Conservation (phyloP, 108 stramenopile genomes). For the Discostella stelligeroides region DNA sequence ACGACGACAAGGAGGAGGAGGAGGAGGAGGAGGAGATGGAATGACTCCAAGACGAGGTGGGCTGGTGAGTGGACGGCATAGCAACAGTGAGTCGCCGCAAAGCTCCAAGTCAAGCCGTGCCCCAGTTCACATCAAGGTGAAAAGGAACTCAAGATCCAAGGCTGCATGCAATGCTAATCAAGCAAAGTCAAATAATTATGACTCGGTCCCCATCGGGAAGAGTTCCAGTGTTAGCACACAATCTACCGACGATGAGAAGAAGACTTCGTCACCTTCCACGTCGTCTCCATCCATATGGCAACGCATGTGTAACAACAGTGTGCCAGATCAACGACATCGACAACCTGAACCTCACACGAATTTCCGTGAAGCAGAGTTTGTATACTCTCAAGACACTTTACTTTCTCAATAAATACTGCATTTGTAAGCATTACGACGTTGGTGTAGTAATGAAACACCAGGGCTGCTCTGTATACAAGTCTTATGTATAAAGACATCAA, state of each 20-base stretch:
- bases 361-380: slow-evolving; percentile 3
- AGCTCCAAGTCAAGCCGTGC: background rate
- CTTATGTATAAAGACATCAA: background rate
- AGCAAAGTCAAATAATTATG: background rate
- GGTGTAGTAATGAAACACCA: too few relatives aligned
- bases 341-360: background rate
- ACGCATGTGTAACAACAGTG: background rate
- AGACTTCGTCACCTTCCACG: background rate
- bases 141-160: background rate
- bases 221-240: slow-evolving; percentile 6
- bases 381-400: background rate
- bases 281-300: too few relatives aligned
- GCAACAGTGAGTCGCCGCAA: background rate
- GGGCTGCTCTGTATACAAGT: background rate
- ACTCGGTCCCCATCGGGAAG: slow-evolving; percentile 1
- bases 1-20: background rate
- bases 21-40: background rate
- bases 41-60: background rate
- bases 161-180: background rate
- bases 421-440: too few relatives aligned
- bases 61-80: too few relatives aligned
- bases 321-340: background rate
- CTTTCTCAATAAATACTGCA: too few relatives aligned
- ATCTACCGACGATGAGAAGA: too few relatives aligned
- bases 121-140: background rate